A percentile compares a stretch with the other conserved stretches of the same genome.
Conservation (phyloP, 2,329 filamentous ascomycete species). For the Pezicula rhizophila region DNA sequence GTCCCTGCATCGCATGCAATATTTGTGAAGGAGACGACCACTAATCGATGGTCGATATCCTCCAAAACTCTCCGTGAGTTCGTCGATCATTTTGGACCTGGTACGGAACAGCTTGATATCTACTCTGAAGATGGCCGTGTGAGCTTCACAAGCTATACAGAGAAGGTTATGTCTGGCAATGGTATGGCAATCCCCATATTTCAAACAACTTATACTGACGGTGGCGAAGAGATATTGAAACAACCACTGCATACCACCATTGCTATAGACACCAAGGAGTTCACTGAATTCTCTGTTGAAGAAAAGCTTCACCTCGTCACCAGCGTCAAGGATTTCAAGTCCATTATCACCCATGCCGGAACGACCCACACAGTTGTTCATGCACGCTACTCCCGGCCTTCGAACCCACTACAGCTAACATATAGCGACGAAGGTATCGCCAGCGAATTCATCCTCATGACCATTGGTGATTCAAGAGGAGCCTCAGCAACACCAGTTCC, state of each 20-base stretch:
- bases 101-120: slow-evolving; percentile 75
- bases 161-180: slow-evolving; percentile 67
- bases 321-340: slow-evolving; percentile 76
- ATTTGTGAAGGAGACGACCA: slow-evolving; percentile 61
- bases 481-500: slow-evolving; percentile 20
- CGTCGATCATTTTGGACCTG: slow-evolving; percentile 74
- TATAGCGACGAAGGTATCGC: slow-evolving; percentile 64
- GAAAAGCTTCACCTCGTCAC: slow-evolving; percentile 74
- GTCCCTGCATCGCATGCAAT: slow-evolving; percentile 70
- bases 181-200: slow-evolving; percentile 31
- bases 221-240: slow-evolving; percentile 61
- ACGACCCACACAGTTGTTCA: slow-evolving; percentile 60
- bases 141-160: slow-evolving; percentile 76
- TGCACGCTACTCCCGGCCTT: slow-evolving; percentile 65
- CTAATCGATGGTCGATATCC: slow-evolving; percentile 67
- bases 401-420: slow-evolving; percentile 64
- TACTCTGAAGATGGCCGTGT: slow-evolving; percentile 63
- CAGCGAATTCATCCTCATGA: slow-evolving; percentile 79
- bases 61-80: slow-evolving; percentile 66
- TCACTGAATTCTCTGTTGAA: slow-evolving; percentile 68
- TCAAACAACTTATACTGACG: slow-evolving; percentile 6
- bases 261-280: slow-evolving; percentile 69
- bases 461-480: slow-evolving; percentile 54
- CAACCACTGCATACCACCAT: slow-evolving; percentile 78
- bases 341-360: slow-evolving; percentile 70